Percentiles rank a stretch among this genome's conserved stretches.
Evolutionary conservation across 2,329 filamentous ascomycete species (phyloP).

Genomic region (Scorias spongiosa): DNA sequence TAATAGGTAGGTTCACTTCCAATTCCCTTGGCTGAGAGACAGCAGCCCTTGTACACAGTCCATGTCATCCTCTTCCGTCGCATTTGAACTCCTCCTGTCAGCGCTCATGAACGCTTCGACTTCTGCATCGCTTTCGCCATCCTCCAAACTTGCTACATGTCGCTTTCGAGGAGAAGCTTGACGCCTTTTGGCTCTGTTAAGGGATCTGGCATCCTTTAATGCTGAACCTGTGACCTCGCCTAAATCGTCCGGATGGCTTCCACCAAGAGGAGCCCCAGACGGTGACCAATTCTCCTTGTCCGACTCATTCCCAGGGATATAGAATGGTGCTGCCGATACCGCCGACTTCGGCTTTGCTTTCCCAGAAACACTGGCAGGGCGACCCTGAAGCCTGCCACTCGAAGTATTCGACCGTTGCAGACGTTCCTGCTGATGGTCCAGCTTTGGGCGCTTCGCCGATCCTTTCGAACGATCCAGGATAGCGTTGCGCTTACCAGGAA

Average conservation of each 20-base stretch:
- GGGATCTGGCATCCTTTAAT: background rate
- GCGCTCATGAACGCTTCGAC: constrained; percentile 54
- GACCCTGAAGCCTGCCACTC: constrained; percentile 17
- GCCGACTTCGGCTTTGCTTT: constrained; percentile 15
- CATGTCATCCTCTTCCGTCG: constrained; percentile 45
- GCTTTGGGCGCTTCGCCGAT: constrained; percentile 31
- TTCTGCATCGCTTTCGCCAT: constrained; percentile 43
- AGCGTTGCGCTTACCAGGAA: constrained; percentile 51
- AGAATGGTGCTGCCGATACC: constrained; percentile 21
- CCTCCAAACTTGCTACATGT: constrained; percentile 7
- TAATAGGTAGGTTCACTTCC: constrained; percentile 30
- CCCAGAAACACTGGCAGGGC: background rate
- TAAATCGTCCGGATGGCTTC: background rate
- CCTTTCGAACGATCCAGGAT: constrained; percentile 5
- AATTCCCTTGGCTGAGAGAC: constrained; percentile 83
- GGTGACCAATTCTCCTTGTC: constrained; percentile 90
- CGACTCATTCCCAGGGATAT: constrained; percentile 52
- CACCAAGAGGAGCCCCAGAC: constrained; percentile 7
- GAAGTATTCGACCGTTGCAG: constrained; percentile 17
- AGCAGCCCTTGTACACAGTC: constrained; percentile 82
- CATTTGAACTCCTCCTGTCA: constrained; percentile 14
- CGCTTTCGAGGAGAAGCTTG: background rate
- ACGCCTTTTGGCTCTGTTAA: background rate
- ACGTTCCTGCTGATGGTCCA: constrained; percentile 20
- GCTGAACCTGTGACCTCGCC: constrained; percentile 1